Evolutionary conservation across 177 flowering plant genomes (phyloP), one percentile per base, ranked within the genome.

Genomic region (Vitis hybrid): DNA sequence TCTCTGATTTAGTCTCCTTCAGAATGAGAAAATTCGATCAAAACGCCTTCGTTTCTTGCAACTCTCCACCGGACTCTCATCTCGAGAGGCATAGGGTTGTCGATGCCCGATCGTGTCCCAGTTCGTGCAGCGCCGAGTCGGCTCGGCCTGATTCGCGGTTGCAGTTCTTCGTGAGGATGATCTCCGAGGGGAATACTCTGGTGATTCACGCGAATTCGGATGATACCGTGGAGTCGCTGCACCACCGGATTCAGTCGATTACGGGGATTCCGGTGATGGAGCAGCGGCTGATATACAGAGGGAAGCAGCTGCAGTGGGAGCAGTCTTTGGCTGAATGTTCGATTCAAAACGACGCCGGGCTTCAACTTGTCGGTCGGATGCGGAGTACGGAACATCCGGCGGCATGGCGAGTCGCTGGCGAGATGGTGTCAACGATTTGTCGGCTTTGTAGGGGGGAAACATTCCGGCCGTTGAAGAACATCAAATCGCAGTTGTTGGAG

Each of bases 321-420:
- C 82, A 84, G 22, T 63, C 90, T 0, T 80, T 94, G 2, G 80
- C 79, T 0, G 87, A 87, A 1, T 92, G 86, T 22, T 50, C 57
- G 2, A 75, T 94, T 1, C 73, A 86, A 64, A 89, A 90, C 14
- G 96, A 94, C 50, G 86, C 92, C 0, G 77, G 80, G 0, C 84
- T 94, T 14, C 88, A 89, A 2, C 68, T 94, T 67, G 94, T 92
- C 0, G 96, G 97, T 5, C 73, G 94, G 50, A 85, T 94, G 93
- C 76, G 98, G 69, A 88, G 95, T 79, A 92, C 98, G 0, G 80
- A 68, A 38, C 80, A 85, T 70, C 97, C 96, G 1, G 71, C 64
- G 28, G 82, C 89, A 2, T 94, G 96, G 93, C 87, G 83, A 74
- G 67, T 85, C 1, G 78, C 84, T 0, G 74, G 84, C 49, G 87